These are phyloP conservation scores for Pythium aristosporum DNA, from an alignment of 352 stramenopile species.

Conservation along the genomic window DNA sequence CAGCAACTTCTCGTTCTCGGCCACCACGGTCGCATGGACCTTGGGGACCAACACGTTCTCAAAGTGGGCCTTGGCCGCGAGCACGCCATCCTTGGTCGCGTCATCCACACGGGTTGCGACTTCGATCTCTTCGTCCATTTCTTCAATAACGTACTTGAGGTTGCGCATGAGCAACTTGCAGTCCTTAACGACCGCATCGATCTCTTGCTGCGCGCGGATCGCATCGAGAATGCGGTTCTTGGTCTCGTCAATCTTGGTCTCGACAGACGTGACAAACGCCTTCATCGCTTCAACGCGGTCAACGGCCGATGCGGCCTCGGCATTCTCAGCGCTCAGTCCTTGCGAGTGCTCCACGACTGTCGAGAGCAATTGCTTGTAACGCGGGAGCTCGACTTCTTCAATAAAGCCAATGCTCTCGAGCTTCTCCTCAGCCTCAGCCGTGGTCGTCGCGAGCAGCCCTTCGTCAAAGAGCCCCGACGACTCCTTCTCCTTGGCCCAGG, in stretches of 20 bases:
- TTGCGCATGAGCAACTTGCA: constrained; percentile 84
- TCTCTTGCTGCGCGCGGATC: constrained; percentile 59
- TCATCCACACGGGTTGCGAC: constrained; percentile 71
- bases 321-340: constrained; percentile 65
- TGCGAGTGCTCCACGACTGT: constrained; percentile 68
- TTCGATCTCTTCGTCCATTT: constrained; percentile 88
- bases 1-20: constrained; percentile 79
- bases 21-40: constrained; percentile 64
- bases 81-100: constrained; percentile 62
- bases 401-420: constrained; percentile 84
- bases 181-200: constrained; percentile 85
- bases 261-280: constrained; percentile 72
- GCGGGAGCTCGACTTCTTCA: constrained; percentile 77
- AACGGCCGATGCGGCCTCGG: constrained; percentile 64
- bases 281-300: constrained; percentile 75
- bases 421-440: constrained; percentile 73
- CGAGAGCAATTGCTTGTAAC: constrained; percentile 77
- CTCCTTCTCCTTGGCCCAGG: constrained; percentile 81
- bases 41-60: constrained; percentile 70
- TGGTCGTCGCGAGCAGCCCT: constrained; percentile 49
- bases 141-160: constrained; percentile 87
- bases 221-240: constrained; percentile 58
- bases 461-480: constrained; percentile 68
- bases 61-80: constrained; percentile 68
- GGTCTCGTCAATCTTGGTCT: constrained; percentile 61